These are phyloP conservation scores for Candida buenavistaensis DNA, from an alignment of 1,139 yeast species.

Conservation along the genomic window DNA sequence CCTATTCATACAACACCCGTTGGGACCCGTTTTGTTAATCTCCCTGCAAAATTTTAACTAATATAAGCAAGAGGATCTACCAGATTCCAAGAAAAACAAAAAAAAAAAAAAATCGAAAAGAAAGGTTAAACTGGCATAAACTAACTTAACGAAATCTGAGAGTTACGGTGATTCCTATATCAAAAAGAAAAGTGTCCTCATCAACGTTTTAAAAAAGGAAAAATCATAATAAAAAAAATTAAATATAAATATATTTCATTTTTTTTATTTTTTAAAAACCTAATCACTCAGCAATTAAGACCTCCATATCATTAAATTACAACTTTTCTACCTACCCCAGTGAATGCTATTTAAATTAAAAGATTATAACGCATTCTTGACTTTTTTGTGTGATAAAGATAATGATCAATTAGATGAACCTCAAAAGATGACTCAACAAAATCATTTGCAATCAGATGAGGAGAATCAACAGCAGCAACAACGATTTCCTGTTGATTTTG, in stretches of 20 bases:
- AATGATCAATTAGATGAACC: constrained; percentile 10
- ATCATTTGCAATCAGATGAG: constrained; percentile 2
- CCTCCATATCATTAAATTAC: too few species aligned
- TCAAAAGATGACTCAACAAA: constrained; percentile 4
- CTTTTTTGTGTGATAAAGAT: constrained; percentile 28
- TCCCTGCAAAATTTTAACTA: too few species aligned
- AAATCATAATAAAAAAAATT: background rate
- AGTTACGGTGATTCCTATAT: too few species aligned
- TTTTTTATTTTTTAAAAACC: background rate
- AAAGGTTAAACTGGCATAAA: too few species aligned
- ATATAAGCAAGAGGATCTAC: too few species aligned
- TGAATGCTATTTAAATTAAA: constrained; percentile 31
- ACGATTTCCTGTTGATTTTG: constrained; percentile 31
- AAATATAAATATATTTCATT: background rate
- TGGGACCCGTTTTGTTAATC: too few species aligned
- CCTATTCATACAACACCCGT: too few species aligned
- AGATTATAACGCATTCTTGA: constrained; percentile 33
- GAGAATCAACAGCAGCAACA: constrained; percentile 2
- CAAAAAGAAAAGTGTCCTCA: too few species aligned
- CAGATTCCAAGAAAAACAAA: too few species aligned
- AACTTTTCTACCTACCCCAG: too few species aligned
- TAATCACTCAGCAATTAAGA: background rate
- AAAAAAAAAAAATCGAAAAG: too few species aligned
- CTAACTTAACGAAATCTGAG: too few species aligned
- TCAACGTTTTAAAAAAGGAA: background rate